Base-by-base conservation (phyloP, 805 yeast species). In the Candida corydali region DNA sequence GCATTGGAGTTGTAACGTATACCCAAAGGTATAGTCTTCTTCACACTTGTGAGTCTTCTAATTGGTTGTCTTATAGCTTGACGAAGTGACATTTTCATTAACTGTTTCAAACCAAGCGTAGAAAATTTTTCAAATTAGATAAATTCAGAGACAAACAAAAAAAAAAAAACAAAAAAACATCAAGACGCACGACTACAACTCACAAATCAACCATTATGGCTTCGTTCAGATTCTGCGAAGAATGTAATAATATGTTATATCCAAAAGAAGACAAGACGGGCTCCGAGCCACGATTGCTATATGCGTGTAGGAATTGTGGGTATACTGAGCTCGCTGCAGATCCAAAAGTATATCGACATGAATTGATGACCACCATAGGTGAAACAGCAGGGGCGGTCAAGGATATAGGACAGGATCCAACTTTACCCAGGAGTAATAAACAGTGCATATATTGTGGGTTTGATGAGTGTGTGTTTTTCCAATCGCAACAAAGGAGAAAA, bases 301-400 rank as follows among this genome's bases (percentile, higher is more conserved):
- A 86, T 59, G 89, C 94, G 41, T 93, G 98, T 65, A 80, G 98
- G 55, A 89, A 91, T 55, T 93, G 98, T 57, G 78, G 86, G 35
- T 91, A 91, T 61, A 86, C 94, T 4, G 98, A 93, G 61, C 75
- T 84, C 44, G 96, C 98, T 0, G 88, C 81, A 39, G 77, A 84
- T 48, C 82, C 96, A 22, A 76, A 83, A 55, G 95, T 93, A 26
- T 87, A 86, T 59, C 73, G 97, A 47, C 95, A 93, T 59, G 98
- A 93, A 64, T 73, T 91, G 63, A 83, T 87, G 47, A 78, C 97
- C 10, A 83, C 85, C 51, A 86, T 91, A 46, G 96, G 86, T 26
- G 97, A 86, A 56, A 91, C 96, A 2, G 98, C 98, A 1, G 98
- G 98, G 51, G 95, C 86, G 37, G 95, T 93, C 26, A 89, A 86